A percentile compares a stretch with the other conserved stretches of the same genome.
phyloP scores from a whole-genome alignment of 805 yeast genomes.

The Metschnikowia hibisci region DNA sequence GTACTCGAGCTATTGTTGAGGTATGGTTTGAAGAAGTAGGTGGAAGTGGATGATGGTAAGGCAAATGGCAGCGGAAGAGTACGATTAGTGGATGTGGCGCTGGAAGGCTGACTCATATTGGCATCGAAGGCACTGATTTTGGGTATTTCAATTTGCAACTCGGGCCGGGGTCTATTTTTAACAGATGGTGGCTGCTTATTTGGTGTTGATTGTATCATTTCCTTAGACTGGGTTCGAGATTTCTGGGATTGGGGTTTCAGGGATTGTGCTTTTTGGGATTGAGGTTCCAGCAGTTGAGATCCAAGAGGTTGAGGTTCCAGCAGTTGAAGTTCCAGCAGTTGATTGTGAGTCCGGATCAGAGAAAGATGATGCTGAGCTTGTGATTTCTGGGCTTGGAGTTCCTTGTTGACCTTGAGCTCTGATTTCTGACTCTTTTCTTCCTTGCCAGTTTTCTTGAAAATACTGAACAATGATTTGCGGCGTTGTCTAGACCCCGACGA shows the following conservation, averaged over 20 bases:
- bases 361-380: no score
- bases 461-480: conserved; percentile 32
- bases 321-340: no score
- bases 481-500: not conserved
- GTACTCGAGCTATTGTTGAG: conserved; percentile 9
- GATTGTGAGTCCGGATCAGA: no score
- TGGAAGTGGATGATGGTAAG: conserved; percentile 42
- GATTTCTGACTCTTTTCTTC: not conserved
- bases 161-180: conserved; percentile 7
- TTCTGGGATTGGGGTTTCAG: no score
- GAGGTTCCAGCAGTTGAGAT: no score
- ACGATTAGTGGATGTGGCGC: conserved; percentile 16
- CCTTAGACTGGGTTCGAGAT: not conserved
- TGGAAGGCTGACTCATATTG: conserved; percentile 11
- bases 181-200: not conserved
- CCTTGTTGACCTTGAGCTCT: not conserved
- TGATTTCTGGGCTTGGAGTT: no score
- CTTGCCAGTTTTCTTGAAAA: conserved; percentile 28
- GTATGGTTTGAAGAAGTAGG: conserved; percentile 36
- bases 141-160: conserved; percentile 16
- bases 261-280: no score
- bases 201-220: not conserved
- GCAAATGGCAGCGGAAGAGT: conserved; percentile 39
- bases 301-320: no score
- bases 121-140: conserved; percentile 10